Base-by-base conservation (phyloP, 768 basidiomycete species). In the Nidularia pulvinata region DNA sequence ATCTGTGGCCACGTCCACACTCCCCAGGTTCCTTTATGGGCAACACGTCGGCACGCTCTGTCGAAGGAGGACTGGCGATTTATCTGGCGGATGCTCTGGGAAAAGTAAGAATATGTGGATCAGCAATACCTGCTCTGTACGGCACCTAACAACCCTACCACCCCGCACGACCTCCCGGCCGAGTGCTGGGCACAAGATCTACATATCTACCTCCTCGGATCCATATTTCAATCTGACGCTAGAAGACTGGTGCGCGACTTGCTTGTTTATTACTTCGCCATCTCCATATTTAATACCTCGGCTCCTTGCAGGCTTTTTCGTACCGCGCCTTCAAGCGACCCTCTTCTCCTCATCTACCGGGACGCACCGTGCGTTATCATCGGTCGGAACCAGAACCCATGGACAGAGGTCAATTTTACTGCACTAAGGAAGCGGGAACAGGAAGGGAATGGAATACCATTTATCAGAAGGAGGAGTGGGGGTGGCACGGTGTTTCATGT, bases 401-500 rank as follows among this genome's bases (percentile, higher is more conserved):
- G 96, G 96, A 97, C 93, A 66, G 96, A 99, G 64, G 86, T 95
- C 59, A 95, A 96, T 61, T 79, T 95, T 48, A 56, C 65, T 5
- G 77, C 82, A 1, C 74, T 94, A 5, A 68, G 71, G 9, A 53
- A 67, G 43, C 67, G n/a, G n/a, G n/a, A n/a, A n/a, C n/a, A n/a
- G n/a, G n/a, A n/a, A n/a, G n/a, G 75, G 56, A 64, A 67, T 1
- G 76, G 74, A 4, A 78, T 94, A 14, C 91, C 91, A 0, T 90
- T 93, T 63, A 80, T 98, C 33, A 78, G 96, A 39, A 77, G 96
- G 52, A 78, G 89, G 52, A 95, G 93, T 59, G 97, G 96, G 6
- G 96, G 96, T 13, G 96, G 96, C 10, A 92, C 96, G 0, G 96
- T 99, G 3, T 99, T 91, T 67, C 96, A 99, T 71, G 96, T 96